Base-by-base conservation (phyloP, 306 rosid genomes). In the Hippophae rhamnoides region DNA sequence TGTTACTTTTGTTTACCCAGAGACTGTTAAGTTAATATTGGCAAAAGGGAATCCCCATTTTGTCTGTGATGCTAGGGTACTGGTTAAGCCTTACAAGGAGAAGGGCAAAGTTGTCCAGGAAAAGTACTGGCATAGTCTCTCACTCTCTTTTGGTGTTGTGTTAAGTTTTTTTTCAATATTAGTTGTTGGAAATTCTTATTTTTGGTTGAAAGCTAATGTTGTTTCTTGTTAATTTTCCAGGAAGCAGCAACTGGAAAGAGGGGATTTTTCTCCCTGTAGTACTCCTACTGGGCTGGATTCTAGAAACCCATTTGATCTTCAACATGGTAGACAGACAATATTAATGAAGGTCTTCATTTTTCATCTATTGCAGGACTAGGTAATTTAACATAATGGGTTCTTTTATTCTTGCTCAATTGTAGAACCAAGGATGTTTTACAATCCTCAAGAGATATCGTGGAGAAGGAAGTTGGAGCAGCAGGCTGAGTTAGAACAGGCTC, bases 391-490 rank as follows among this genome's bases (percentile, higher is more conserved):
- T 46, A 31, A 31, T 31, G 54, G 43, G 31, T 14, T 25, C 11
- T 13, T 23, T 42, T 43, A 56, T 58, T 3, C 43, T 7, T 56
- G 3, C 56, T 48, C 41, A 13, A 43, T 26, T 57, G 5, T 44
- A 87, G 96, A 93, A 48, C 78, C 86, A 1, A 80, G 96, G 76
- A 82, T 88, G 99, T 82, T 79, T 61, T 92, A 83, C 60, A 88
- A 73, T 63, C 42, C 96, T 26, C 95, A 85, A 70, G 99, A 92
- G 68, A 68, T 85, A 79, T 69, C 85, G 58, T 80, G 83, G 96
- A 86, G 95, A 79, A 88, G 95, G 84, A 92, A 92, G 68, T 58
- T 92, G 48, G 96, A 88, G 69, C 95, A 92, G 67, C 94, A 84
- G 63, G 96, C 96, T 64, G 98, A 87, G 63, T 65, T 87, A 40